A percentile compares a stretch with the other conserved stretches of the same genome.
These are phyloP conservation scores for Aspergillus taichungensis DNA, from an alignment of 495 filamentous ascomycete species.

Conservation along the genomic window DNA sequence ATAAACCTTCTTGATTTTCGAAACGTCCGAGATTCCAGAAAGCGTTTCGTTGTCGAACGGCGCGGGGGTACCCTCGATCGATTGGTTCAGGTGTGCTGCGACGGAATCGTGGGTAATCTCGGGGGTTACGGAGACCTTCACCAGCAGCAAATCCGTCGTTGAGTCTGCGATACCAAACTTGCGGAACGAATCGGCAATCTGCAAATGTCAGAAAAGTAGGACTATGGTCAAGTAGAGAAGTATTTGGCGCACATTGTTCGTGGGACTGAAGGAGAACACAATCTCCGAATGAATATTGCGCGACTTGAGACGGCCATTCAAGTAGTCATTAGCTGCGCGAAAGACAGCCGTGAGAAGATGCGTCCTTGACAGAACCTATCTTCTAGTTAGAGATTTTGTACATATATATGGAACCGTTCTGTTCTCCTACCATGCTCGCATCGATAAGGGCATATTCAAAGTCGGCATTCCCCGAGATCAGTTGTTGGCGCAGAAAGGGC, in stretches of 20 bases:
- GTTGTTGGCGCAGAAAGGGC: slow-evolving; percentile 65
- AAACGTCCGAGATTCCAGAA: slow-evolving; percentile 49
- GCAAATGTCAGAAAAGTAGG: background rate
- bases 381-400: background rate
- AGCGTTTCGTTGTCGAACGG: slow-evolving; percentile 58
- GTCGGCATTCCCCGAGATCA: slow-evolving; percentile 67
- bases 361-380: slow-evolving; percentile 52
- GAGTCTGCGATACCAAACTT: slow-evolving; percentile 69
- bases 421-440: slow-evolving; percentile 49
- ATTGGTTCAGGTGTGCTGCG: slow-evolving; percentile 48
- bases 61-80: slow-evolving; percentile 54
- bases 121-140: slow-evolving; percentile 55
- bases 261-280: slow-evolving; percentile 71
- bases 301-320: slow-evolving; percentile 56
- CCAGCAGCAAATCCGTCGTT: slow-evolving; percentile 60
- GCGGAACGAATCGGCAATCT: slow-evolving; percentile 89
- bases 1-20: slow-evolving; percentile 72
- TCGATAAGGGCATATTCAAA: slow-evolving; percentile 95
- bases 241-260: slow-evolving; percentile 63
- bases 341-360: slow-evolving; percentile 74
- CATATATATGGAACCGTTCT: too few species aligned
- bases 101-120: slow-evolving; percentile 46
- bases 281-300: slow-evolving; percentile 91
- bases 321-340: slow-evolving; percentile 60
- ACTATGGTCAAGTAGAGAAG: too few species aligned